Conservation (phyloP, 331 rosid genomes). For the Cydonia oblonga region DNA sequence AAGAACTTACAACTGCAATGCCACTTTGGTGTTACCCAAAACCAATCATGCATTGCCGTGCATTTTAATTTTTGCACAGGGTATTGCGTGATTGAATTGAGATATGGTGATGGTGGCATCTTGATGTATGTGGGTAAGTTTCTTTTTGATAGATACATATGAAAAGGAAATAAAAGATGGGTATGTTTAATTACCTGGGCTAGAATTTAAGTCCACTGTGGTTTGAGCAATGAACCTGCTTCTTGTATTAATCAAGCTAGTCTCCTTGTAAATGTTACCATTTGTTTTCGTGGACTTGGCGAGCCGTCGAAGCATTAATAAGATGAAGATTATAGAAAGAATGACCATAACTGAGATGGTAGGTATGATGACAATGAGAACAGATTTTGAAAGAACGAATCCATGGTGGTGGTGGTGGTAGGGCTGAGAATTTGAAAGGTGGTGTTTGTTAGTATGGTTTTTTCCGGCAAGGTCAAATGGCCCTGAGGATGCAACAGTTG, state of each 20-base stretch:
- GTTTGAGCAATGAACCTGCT: conserved; percentile 47
- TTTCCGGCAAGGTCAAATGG: conserved; percentile 16
- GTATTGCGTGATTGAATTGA: not conserved
- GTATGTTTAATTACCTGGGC: conserved; percentile 55
- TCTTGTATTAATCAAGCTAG: conserved; percentile 23
- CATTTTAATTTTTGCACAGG: not conserved
- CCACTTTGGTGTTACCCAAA: not conserved
- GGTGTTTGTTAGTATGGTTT: conserved; percentile 23
- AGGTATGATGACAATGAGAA: conserved; percentile 34
- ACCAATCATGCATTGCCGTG: not conserved
- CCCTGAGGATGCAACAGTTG: conserved; percentile 20
- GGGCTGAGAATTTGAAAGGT: conserved; percentile 10
- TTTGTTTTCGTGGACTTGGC: conserved; percentile 32
- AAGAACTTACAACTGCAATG: no score
- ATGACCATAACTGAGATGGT: conserved; percentile 23
- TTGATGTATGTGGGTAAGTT: not conserved
- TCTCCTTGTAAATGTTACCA: conserved; percentile 22
- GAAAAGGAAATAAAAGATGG: not conserved
- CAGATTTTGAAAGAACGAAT: conserved; percentile 42
- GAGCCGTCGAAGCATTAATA: conserved; percentile 45
- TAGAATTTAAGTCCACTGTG: conserved; percentile 31
- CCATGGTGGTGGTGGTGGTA: conserved; percentile 22
- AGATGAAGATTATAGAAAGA: conserved; percentile 32
- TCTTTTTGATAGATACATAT: not conserved
- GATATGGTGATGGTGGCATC: not conserved